Conservation (phyloP, 805 yeast genomes). For the Metschnikowia borealis region DNA sequence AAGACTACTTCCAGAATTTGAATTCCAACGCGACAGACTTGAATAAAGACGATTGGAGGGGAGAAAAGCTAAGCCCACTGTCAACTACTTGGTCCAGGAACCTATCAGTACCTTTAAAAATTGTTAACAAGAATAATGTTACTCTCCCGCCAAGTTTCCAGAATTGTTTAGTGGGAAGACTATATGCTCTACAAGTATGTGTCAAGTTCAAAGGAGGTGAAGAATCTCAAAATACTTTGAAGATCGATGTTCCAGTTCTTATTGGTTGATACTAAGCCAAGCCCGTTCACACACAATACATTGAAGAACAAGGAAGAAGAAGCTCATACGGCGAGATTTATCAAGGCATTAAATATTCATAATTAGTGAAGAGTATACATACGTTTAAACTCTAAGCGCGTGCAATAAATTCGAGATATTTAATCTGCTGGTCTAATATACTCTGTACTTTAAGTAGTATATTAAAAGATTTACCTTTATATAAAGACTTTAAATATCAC, state of each 20-base stretch:
- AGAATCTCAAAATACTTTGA: conserved; percentile 13
- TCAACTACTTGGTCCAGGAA: conserved; percentile 30
- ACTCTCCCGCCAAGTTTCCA: conserved; percentile 62
- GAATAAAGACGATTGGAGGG: conserved; percentile 28
- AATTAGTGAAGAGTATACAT: neutral
- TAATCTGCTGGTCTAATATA: neutral
- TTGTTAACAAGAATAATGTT: conserved; percentile 40
- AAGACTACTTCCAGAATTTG: conserved; percentile 32
- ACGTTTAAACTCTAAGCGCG: neutral
- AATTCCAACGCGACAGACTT: conserved; percentile 7
- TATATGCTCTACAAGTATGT: conserved; percentile 49
- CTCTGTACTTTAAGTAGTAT: neutral
- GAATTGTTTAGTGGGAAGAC: conserved; percentile 56
- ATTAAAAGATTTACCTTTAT: neutral
- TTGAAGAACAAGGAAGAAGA: neutral
- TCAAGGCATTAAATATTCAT: neutral
- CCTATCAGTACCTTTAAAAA: conserved; percentile 39
- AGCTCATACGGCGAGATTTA: neutral
- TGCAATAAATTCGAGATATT: too few relatives aligned
- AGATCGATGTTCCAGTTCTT: conserved; percentile 17
- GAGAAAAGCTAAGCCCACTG: conserved; percentile 19
- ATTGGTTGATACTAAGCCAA: conserved; percentile 10
- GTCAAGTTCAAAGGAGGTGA: conserved; percentile 43
- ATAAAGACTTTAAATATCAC: neutral
- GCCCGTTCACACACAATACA: neutral